phyloP scores from a whole-genome alignment of 495 filamentous ascomycete species.

The Venustampulla echinocandica region DNA sequence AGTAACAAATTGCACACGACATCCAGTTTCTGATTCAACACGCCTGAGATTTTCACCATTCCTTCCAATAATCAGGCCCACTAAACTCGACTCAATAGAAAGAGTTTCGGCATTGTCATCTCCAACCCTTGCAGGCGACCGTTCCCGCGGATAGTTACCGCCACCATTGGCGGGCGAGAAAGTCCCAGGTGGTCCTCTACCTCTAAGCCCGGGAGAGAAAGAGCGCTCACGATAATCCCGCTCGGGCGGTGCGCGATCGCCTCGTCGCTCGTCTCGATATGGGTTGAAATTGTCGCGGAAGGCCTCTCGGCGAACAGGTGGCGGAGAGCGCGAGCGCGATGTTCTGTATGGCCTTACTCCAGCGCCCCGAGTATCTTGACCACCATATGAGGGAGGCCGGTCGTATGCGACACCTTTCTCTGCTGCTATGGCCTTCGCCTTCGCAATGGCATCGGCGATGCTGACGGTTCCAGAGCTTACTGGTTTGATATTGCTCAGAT shows the following conservation, averaged over 20 bases:
- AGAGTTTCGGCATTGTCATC: conserved; percentile 63
- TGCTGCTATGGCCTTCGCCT: conserved; percentile 60
- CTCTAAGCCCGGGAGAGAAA: conserved; percentile 46
- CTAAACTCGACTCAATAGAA: conserved; percentile 64
- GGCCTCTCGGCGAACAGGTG: conserved; percentile 44
- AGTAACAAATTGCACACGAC: conserved; percentile 76
- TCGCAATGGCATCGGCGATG: conserved; percentile 63
- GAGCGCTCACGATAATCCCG: conserved; percentile 57
- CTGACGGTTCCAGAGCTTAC: conserved; percentile 64
- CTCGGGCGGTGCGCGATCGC: conserved; percentile 39
- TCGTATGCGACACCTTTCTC: conserved; percentile 58
- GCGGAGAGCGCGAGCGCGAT: conserved; percentile 63
- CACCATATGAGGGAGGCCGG: conserved; percentile 31
- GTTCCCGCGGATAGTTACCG: conserved; percentile 33
- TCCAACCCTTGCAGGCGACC: conserved; percentile 44
- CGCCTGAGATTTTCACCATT: conserved; percentile 74
- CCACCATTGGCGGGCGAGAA: conserved; percentile 36
- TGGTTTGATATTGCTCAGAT: conserved; percentile 67
- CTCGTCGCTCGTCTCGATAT: conserved; percentile 67
- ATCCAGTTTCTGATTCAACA: conserved; percentile 64
- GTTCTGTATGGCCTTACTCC: conserved; percentile 41
- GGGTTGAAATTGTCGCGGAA: conserved; percentile 67
- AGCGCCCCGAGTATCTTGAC: conserved; percentile 29
- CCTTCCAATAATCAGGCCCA: conserved; percentile 76
- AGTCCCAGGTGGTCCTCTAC: conserved; percentile 31